Percentiles rank a stretch among this genome's conserved stretches.
Conservation (phyloP, 345 rosid genomes). For the Citrus cavaleriei region DNA sequence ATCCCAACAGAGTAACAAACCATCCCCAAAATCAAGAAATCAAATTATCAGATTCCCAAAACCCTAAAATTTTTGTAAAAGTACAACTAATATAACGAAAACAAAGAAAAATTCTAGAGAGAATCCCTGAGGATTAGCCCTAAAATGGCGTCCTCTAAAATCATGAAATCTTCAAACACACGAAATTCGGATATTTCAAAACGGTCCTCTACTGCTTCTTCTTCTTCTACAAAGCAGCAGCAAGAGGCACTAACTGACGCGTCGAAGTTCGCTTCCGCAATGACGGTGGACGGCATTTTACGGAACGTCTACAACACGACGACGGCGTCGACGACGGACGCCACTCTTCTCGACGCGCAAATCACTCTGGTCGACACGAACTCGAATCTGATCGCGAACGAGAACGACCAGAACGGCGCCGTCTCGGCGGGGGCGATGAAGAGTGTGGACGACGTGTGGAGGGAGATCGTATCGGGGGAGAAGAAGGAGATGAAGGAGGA, state of each 20-base stretch:
- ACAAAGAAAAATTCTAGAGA: constrained; percentile 7
- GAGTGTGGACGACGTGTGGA: constrained; percentile 81
- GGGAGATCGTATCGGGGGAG: constrained; percentile 72
- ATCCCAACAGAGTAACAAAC: constrained; percentile 36
- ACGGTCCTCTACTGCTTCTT: constrained; percentile 43
- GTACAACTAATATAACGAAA: background rate
- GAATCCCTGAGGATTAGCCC: constrained; percentile 9
- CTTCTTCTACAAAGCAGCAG: constrained; percentile 18
- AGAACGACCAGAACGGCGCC: constrained; percentile 9
- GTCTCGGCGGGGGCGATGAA: constrained; percentile 18
- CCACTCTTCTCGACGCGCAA: constrained; percentile 39
- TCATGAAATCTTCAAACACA: constrained; percentile 59
- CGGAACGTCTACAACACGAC: constrained; percentile 29
- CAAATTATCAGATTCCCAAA: background rate
- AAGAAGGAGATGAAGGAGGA: constrained; percentile 70
- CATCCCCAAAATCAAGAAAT: constrained; percentile 12
- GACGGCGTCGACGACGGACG: constrained; percentile 30
- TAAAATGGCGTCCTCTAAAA: constrained; percentile 64
- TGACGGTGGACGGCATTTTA: constrained; percentile 48
- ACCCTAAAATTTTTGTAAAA: too few species aligned
- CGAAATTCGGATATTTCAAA: constrained; percentile 61
- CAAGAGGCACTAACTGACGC: constrained; percentile 10
- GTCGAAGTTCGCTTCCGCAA: constrained; percentile 18
- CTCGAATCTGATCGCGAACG: background rate
- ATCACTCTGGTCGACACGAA: constrained; percentile 36